Evolutionary conservation across 805 yeast genomes (phyloP).

Genomic region (Cyberlindnera xylosilytica): DNA sequence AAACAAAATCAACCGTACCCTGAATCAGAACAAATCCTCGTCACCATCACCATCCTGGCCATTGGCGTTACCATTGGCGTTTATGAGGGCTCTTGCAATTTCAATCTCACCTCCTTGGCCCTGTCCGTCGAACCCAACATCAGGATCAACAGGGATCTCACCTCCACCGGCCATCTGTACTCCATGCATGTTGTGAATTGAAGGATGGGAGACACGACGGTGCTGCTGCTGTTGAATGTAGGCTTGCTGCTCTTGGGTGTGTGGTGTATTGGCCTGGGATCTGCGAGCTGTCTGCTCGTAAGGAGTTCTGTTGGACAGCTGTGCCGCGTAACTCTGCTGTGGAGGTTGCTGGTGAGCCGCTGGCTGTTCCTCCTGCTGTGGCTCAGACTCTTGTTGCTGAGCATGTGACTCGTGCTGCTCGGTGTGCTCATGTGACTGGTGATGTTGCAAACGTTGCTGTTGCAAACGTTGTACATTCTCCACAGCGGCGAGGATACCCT

Average conservation of each 20-base stretch:
- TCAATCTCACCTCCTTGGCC: constrained; percentile 51
- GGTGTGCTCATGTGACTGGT: too few relatives aligned
- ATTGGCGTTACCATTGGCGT: constrained; percentile 37
- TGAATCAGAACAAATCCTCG: constrained; percentile 15
- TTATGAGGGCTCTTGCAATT: constrained; percentile 63
- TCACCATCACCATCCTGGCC: constrained; percentile 16
- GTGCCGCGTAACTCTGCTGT: neutral
- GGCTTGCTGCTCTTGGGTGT: constrained; percentile 11
- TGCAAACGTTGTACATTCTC: constrained; percentile 47
- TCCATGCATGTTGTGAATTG: constrained; percentile 1
- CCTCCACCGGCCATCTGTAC: constrained; percentile 7
- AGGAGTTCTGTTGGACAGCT: too few relatives aligned
- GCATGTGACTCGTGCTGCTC: too few relatives aligned
- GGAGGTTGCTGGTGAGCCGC: too few relatives aligned
- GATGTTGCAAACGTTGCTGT: constrained; percentile 18
- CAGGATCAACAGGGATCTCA: constrained; percentile 57
- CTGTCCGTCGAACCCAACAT: constrained; percentile 44
- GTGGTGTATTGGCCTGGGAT: neutral
- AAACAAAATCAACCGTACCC: neutral
- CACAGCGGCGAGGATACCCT: constrained; percentile 48
- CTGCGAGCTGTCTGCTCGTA: too few relatives aligned
- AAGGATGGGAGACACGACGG: constrained; percentile 1
- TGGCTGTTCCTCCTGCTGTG: too few relatives aligned
- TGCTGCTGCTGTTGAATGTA: constrained; percentile 2
- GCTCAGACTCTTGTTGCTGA: too few relatives aligned